A percentile compares a stretch with the other conserved stretches of the same genome.
Conservation (phyloP, 805 yeast genomes). For the Lachancea quebecensis region DNA sequence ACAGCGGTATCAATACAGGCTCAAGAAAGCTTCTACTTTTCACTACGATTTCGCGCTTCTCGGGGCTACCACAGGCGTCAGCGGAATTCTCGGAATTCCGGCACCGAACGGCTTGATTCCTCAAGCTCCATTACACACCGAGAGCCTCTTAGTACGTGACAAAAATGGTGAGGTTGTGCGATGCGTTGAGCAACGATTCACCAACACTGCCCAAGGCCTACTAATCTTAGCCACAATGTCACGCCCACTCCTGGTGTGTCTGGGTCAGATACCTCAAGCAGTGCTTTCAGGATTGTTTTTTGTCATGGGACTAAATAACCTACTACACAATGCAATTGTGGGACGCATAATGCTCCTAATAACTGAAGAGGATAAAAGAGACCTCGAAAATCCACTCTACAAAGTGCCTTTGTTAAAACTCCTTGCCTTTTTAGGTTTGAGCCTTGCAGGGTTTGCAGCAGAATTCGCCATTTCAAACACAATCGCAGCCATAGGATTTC, state of each 20-base stretch:
- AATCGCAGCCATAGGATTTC: constrained; percentile 90
- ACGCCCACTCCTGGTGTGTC: constrained; percentile 72
- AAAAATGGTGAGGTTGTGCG: constrained; percentile 32
- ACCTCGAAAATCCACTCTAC: constrained; percentile 29
- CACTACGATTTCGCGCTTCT: constrained; percentile 87
- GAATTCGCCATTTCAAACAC: constrained; percentile 86
- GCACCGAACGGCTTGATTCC: constrained; percentile 97
- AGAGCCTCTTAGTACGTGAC: constrained; percentile 51
- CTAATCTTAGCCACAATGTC: constrained; percentile 83
- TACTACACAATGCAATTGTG: constrained; percentile 59
- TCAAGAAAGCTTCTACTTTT: constrained; percentile 80
- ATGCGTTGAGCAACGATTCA: constrained; percentile 85
- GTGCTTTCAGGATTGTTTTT: constrained; percentile 89
- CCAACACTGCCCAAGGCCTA: constrained; percentile 80
- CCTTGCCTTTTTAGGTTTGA: constrained; percentile 47
- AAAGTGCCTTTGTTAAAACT: constrained; percentile 34
- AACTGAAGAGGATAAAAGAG: constrained; percentile 44
- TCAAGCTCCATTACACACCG: constrained; percentile 92
- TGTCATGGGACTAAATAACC: constrained; percentile 83
- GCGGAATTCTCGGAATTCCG: constrained; percentile 87
- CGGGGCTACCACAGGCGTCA: constrained; percentile 79
- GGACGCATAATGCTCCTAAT: constrained; percentile 55
- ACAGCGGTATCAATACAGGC: constrained; percentile 72
- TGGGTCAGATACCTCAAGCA: constrained; percentile 86
- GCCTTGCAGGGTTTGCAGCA: constrained; percentile 61